These are phyloP conservation scores for Blepharisma undulans DNA, from an alignment of 169 alveolate genomes.

Conservation along the genomic window DNA sequence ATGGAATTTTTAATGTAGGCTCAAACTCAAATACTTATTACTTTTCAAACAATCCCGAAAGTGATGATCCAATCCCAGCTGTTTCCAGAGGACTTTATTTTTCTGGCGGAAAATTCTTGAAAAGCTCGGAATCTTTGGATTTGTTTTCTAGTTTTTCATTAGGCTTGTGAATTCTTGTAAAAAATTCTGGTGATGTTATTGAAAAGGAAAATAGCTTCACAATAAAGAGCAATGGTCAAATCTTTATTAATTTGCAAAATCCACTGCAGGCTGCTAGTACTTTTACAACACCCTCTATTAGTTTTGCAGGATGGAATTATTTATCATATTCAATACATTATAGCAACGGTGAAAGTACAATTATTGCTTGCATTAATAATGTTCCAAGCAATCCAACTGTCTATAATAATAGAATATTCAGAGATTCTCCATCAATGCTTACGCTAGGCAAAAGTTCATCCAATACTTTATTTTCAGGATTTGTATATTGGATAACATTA, in stretches of 20 bases:
- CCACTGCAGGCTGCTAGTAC: background rate
- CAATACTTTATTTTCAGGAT: background rate
- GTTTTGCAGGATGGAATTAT: background rate
- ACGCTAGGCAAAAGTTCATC: background rate
- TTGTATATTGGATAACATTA: background rate
- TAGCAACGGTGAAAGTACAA: background rate
- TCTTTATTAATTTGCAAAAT: background rate
- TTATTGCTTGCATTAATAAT: background rate
- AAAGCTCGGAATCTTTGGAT: background rate
- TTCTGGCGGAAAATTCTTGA: background rate
- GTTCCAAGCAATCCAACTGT: background rate
- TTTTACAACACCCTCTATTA: background rate
- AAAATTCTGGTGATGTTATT: background rate
- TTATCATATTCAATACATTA: background rate
- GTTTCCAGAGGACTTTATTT: background rate
- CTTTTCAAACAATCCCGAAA: background rate
- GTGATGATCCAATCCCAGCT: conserved; percentile 7
- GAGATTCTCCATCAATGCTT: background rate
- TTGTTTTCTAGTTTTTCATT: background rate
- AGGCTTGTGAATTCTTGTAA: background rate
- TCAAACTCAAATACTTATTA: background rate
- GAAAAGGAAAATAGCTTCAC: background rate
- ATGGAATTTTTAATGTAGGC: background rate
- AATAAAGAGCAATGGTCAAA: background rate
- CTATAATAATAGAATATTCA: too few species aligned